Percentiles rank a stretch among this genome's conserved stretches.
phyloP scores from a whole-genome alignment of 2,329 filamentous ascomycete species.

The Plenodomus tracheiphilus region DNA sequence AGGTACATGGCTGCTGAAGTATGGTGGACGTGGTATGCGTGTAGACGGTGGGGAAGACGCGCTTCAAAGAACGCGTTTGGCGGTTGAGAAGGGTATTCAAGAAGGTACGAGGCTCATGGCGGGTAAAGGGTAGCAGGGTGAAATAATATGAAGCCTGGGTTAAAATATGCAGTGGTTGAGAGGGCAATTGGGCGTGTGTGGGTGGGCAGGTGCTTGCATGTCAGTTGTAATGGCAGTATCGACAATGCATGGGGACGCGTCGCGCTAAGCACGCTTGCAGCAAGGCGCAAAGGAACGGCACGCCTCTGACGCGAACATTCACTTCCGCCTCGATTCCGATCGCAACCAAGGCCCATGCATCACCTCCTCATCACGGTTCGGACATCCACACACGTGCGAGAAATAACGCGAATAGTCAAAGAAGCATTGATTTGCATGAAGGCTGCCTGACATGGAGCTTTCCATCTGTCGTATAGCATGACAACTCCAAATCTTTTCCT shows the following conservation, averaged over 20 bases:
- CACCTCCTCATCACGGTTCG: background rate
- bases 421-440: too few relatives aligned
- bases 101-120: slow-evolving; percentile 20
- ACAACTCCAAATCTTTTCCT: too few relatives aligned
- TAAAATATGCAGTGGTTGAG: slow-evolving; percentile 14
- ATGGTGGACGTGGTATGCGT: slow-evolving; percentile 17
- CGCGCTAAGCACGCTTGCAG: slow-evolving; percentile 19
- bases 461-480: too few relatives aligned
- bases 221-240: slow-evolving; percentile 17
- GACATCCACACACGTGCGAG: too few relatives aligned
- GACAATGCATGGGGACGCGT: slow-evolving; percentile 25
- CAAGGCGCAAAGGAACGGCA: slow-evolving; percentile 10
- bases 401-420: too few relatives aligned
- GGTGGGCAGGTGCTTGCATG: slow-evolving; percentile 26
- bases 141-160: slow-evolving; percentile 20
- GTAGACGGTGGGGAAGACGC: slow-evolving; percentile 18
- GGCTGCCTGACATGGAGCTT: too few relatives aligned
- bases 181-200: slow-evolving; percentile 28
- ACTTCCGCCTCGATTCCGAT: slow-evolving; percentile 15
- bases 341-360: background rate
- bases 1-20: slow-evolving; percentile 74
- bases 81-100: slow-evolving; percentile 15
- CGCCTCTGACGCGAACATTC: slow-evolving; percentile 25
- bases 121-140: slow-evolving; percentile 7
- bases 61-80: slow-evolving; percentile 29